Percentiles rank a stretch among this genome's conserved stretches.
These are phyloP conservation scores for Trichoderma sp. DNA, from an alignment of 2,329 filamentous ascomycete species.

Conservation along the genomic window DNA sequence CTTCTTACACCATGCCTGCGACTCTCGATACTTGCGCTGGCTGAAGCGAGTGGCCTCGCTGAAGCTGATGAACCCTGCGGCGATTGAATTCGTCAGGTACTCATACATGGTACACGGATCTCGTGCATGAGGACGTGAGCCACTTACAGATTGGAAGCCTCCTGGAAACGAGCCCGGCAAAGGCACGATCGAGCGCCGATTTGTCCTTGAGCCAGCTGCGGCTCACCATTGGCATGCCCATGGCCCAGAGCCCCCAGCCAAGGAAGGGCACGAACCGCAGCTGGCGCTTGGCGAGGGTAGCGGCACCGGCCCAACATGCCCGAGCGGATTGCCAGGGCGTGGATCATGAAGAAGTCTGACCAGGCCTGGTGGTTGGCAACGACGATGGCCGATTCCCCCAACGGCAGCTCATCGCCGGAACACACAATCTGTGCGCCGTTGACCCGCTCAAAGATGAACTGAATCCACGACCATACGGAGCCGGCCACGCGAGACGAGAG, in stretches of 20 bases:
- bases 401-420: conserved; percentile 50
- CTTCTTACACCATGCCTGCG: conserved; percentile 50
- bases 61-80: conserved; percentile 61
- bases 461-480: conserved; percentile 56
- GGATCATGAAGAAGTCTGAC: conserved; percentile 64
- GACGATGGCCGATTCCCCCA: conserved; percentile 57
- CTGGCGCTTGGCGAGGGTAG: conserved; percentile 62
- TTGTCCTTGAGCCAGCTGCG: conserved; percentile 57
- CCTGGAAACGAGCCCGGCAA: conserved; percentile 49
- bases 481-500: conserved; percentile 53
- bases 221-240: conserved; percentile 62
- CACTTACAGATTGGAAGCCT: conserved; percentile 57
- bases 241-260: conserved; percentile 62
- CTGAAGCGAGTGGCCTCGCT: conserved; percentile 62
- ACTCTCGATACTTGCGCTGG: conserved; percentile 48
- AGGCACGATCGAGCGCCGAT: conserved; percentile 54
- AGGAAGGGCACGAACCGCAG: conserved; percentile 58
- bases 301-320: conserved; percentile 60
- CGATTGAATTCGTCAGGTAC: background rate
- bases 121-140: background rate
- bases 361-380: conserved; percentile 59
- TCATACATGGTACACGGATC: background rate
- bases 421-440: conserved; percentile 53
- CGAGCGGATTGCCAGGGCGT: conserved; percentile 50
- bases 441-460: conserved; percentile 51